phyloP scores from a whole-genome alignment of 306 rosid species.

The Begonia masoniana region DNA sequence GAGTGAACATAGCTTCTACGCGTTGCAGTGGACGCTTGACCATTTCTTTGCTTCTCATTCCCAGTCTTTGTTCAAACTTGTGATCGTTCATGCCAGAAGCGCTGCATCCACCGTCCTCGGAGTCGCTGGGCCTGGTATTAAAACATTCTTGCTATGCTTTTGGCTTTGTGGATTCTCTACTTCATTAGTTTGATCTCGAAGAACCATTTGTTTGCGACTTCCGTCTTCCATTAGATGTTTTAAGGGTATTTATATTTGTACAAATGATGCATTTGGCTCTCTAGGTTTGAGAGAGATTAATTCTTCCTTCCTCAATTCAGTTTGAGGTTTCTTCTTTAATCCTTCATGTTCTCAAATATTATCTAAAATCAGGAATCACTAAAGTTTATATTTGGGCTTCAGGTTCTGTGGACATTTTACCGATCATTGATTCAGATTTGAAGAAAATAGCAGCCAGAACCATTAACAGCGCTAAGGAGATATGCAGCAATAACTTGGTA shows the following conservation, averaged over 20 bases:
- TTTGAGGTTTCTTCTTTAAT: not conserved
- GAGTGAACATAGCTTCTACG: conserved; percentile 24
- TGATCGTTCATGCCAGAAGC: conserved; percentile 17
- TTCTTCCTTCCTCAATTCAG: too few species aligned
- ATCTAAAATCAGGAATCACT: too few species aligned
- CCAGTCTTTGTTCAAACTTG: conserved; percentile 12
- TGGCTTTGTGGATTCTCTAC: not conserved
- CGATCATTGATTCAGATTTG: conserved; percentile 12
- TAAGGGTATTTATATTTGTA: too few species aligned
- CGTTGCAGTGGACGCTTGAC: conserved; percentile 28
- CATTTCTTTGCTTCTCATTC: conserved; percentile 12
- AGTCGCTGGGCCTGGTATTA: conserved; percentile 12
- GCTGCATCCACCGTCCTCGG: conserved; percentile 14
- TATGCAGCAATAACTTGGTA: conserved; percentile 17
- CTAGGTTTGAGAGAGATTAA: too few species aligned
- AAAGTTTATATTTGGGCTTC: not conserved
- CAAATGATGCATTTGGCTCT: too few species aligned
- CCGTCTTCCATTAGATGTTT: too few species aligned
- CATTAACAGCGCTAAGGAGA: conserved; percentile 9
- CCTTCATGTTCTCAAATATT: not conserved
- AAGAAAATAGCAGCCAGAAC: conserved; percentile 12
- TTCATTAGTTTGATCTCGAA: not conserved
- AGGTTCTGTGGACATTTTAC: conserved; percentile 12
- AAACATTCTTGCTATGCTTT: not conserved
- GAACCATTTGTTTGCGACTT: not conserved